Conservation (phyloP, 352 stramenopile genomes). For the Thalassiosira oceanica region DNA sequence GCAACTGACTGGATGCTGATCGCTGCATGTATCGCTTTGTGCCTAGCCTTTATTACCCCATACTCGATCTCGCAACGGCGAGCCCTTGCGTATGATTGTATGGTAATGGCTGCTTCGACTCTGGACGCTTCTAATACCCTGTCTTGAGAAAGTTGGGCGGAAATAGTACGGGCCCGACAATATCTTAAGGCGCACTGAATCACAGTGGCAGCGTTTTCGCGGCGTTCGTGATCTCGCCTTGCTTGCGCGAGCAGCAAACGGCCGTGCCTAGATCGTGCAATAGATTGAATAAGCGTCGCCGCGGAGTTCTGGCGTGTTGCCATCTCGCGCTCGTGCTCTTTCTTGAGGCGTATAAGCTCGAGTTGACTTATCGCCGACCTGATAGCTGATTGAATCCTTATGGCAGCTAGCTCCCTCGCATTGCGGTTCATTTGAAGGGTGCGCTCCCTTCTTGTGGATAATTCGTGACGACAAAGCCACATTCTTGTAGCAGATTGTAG, state of each 20-base stretch:
- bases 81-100: slow-evolving; percentile 3
- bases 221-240: neutral
- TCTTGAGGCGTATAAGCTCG: neutral
- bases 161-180: neutral
- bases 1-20: neutral
- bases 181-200: slow-evolving; percentile 9
- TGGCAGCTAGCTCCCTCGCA: too few species aligned
- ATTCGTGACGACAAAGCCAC: neutral
- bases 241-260: neutral
- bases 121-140: neutral
- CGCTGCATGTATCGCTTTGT: neutral
- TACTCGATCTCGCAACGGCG: slow-evolving; percentile 2
- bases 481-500: neutral
- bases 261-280: neutral
- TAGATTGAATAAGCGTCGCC: slow-evolving; percentile 3
- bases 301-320: neutral
- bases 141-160: slow-evolving; percentile 3
- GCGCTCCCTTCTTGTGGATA: neutral
- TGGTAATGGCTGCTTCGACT: neutral
- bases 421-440: neutral
- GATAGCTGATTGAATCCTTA: slow-evolving; percentile 17
- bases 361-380: slow-evolving; percentile 13
- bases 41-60: slow-evolving; percentile 1
- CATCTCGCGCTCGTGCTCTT: neutral
- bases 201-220: slow-evolving; percentile 5